These are phyloP conservation scores for Hymenoscyphus repandus DNA, from an alignment of 2,329 filamentous ascomycete genomes.

Conservation along the genomic window DNA sequence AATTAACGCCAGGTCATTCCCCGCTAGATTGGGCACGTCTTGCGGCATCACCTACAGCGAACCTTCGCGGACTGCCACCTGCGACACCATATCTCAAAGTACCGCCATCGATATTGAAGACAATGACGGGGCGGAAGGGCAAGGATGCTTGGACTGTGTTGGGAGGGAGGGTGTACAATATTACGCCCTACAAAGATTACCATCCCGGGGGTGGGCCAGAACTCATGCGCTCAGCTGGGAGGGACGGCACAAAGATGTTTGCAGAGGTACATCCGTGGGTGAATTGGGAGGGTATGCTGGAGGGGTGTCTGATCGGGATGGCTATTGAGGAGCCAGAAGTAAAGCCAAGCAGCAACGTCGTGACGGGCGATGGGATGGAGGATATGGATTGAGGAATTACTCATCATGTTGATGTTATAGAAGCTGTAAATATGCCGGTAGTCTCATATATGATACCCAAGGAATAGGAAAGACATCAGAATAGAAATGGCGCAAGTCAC, in stretches of 20 bases:
- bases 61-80: slow-evolving; percentile 59
- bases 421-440: too few species aligned
- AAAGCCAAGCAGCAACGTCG: slow-evolving; percentile 31
- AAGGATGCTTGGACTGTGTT: slow-evolving; percentile 87
- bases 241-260: slow-evolving; percentile 59
- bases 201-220: slow-evolving; percentile 84
- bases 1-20: slow-evolving; percentile 84
- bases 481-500: too few species aligned
- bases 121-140: slow-evolving; percentile 76
- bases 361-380: slow-evolving; percentile 58
- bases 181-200: slow-evolving; percentile 82
- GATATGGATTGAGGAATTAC: slow-evolving; percentile 49
- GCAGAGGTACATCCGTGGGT: slow-evolving; percentile 67
- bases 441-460: too few species aligned
- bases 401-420: neutral
- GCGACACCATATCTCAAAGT: slow-evolving; percentile 61
- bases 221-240: slow-evolving; percentile 56
- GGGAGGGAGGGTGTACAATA: slow-evolving; percentile 89
- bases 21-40: slow-evolving; percentile 94
- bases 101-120: slow-evolving; percentile 72
- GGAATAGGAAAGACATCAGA: too few species aligned
- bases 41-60: slow-evolving; percentile 52
- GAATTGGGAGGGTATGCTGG: slow-evolving; percentile 66
- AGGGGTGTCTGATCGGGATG: slow-evolving; percentile 57
- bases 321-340: slow-evolving; percentile 51